Percentiles rank a stretch among this genome's conserved stretches.
These are phyloP conservation scores for Hypoxylon fragiforme DNA, from an alignment of 495 filamentous ascomycete species.

Conservation along the genomic window DNA sequence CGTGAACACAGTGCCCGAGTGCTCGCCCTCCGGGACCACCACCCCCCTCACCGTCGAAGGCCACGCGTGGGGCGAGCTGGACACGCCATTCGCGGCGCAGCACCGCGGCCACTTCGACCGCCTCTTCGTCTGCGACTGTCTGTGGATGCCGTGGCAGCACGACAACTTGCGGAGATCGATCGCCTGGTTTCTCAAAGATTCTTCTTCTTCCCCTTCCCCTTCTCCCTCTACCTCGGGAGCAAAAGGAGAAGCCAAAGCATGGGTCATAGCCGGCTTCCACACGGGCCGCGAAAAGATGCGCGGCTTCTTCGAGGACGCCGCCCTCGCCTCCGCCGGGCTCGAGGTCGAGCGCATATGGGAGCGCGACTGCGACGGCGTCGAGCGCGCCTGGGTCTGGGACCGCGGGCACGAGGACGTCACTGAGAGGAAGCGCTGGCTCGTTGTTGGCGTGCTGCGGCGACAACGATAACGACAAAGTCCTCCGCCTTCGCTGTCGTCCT, in stretches of 20 bases:
- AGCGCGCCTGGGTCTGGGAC: slow-evolving; percentile 68
- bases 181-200: slow-evolving; percentile 64
- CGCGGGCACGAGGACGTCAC: slow-evolving; percentile 64
- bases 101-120: slow-evolving; percentile 61
- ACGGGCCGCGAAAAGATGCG: slow-evolving; percentile 75
- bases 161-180: slow-evolving; percentile 70
- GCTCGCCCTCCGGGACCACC: slow-evolving; percentile 24
- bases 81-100: slow-evolving; percentile 54
- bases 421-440: slow-evolving; percentile 76
- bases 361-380: slow-evolving; percentile 67
- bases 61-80: slow-evolving; percentile 74
- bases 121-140: slow-evolving; percentile 79
- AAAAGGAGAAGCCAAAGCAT: slow-evolving; percentile 61
- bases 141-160: slow-evolving; percentile 85
- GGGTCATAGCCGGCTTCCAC: slow-evolving; percentile 79
- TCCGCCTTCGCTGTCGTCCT: no score
- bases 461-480: no score
- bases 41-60: slow-evolving; percentile 55
- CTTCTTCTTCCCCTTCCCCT: no score
- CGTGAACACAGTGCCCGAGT: slow-evolving; percentile 23
- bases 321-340: slow-evolving; percentile 60
- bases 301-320: slow-evolving; percentile 67
- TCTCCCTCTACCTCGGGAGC: no score
- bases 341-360: slow-evolving; percentile 73
- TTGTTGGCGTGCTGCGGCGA: slow-evolving; percentile 65